Evolutionary conservation across 768 basidiomycete genomes (phyloP).

Genomic region (Lactifluus hygrophoroides): DNA sequence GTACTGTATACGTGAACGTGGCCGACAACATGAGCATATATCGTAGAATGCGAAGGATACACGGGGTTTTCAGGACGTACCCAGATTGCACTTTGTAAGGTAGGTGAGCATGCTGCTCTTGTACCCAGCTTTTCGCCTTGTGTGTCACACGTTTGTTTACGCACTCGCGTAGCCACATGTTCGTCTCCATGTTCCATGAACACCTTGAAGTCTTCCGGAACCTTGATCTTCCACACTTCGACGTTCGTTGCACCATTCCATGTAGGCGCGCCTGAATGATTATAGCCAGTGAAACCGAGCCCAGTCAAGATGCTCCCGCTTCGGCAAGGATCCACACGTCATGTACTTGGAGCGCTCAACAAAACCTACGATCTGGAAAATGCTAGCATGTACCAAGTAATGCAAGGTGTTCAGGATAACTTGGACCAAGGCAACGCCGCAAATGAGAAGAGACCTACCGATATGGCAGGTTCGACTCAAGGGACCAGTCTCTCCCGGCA

Average conservation of each 20-base stretch:
- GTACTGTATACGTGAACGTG: too few species aligned
- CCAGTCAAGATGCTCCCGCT: slow-evolving; percentile 91
- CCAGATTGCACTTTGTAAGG: slow-evolving; percentile 93
- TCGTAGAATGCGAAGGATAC: too few species aligned
- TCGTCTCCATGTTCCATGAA: slow-evolving; percentile 96
- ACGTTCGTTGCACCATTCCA: slow-evolving; percentile 94
- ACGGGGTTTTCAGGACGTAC: too few species aligned
- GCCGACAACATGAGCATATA: too few species aligned
- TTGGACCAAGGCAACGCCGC: too few species aligned
- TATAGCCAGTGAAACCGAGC: slow-evolving; percentile 84
- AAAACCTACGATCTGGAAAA: slow-evolving; percentile 69
- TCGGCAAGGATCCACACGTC: slow-evolving; percentile 92
- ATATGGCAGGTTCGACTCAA: slow-evolving; percentile 33
- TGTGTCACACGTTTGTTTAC: slow-evolving; percentile 95
- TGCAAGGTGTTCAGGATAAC: too few species aligned
- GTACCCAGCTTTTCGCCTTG: slow-evolving; percentile 85
- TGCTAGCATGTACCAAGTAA: too few species aligned
- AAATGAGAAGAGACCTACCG: too few species aligned
- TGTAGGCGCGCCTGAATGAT: slow-evolving; percentile 52
- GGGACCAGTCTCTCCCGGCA: slow-evolving; percentile 55
- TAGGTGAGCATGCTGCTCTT: slow-evolving; percentile 89
- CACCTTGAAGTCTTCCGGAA: slow-evolving; percentile 83
- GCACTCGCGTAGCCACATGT: slow-evolving; percentile 93
- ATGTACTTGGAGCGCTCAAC: slow-evolving; percentile 86
- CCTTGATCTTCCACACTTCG: slow-evolving; percentile 68